phyloP scores from a whole-genome alignment of 345 rosid species.

The Gossypioides kirkii region DNA sequence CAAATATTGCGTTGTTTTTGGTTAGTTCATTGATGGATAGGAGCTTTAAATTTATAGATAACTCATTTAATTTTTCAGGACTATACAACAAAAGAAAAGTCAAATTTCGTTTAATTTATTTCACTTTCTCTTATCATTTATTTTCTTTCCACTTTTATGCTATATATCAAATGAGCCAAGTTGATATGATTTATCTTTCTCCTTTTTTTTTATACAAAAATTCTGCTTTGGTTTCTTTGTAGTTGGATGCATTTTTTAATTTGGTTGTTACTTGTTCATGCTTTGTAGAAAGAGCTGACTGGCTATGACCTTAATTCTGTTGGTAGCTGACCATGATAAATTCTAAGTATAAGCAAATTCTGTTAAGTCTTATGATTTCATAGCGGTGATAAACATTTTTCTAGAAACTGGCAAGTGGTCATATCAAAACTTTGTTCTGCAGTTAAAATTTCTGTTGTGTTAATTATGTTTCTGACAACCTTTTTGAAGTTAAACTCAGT shows the following conservation, averaged over 20 bases:
- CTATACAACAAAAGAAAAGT: background rate
- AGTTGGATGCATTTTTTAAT: background rate
- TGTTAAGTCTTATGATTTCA: background rate
- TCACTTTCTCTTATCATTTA: background rate
- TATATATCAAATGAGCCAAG: background rate
- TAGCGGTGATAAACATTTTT: background rate
- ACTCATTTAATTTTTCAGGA: background rate
- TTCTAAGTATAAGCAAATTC: background rate
- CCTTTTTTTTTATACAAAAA: too few relatives aligned
- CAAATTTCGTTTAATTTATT: background rate
- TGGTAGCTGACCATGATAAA: background rate
- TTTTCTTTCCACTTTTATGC: background rate
- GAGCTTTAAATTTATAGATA: background rate
- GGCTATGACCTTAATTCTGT: background rate
- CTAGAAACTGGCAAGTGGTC: background rate
- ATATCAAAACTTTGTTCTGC: background rate
- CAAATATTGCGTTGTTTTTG: background rate
- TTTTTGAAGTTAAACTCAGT: background rate
- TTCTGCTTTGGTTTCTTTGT: background rate
- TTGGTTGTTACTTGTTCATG: background rate
- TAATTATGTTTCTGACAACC: background rate
- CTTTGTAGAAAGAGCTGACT: background rate
- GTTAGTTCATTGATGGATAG: background rate
- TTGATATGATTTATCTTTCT: background rate
- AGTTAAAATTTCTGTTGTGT: background rate